Evolutionary conservation across 345 rosid genomes (phyloP), one percentile per base, ranked within the genome.

Genomic region (Sisymbrium altissimum): DNA sequence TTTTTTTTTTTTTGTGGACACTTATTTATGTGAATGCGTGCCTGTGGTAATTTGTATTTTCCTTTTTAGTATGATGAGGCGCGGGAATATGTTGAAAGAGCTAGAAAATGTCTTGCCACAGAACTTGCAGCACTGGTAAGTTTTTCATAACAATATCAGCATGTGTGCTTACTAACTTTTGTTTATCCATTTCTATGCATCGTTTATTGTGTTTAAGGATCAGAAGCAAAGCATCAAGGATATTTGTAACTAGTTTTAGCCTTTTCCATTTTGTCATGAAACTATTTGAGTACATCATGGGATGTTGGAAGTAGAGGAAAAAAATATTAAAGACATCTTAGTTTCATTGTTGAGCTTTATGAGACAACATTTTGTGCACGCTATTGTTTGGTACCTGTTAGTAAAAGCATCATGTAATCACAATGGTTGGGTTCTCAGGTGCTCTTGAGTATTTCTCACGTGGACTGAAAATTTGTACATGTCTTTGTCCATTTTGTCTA

Each of bases 71-170:
- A 89, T 74, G 98, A 95, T 52, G 97, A 95, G 79, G 99, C 98
- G 39, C 97, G 89, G 15, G 96, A 86, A 69, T 92, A 88, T 78
- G 94, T 95, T 60, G 99, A 95, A 78, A 86, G 97, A 78, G 97
- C 99, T 61, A 82, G 99, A 73, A 92, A 90, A 80, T 95, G 92
- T 84, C 85, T 95, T 70, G 99, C 98, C 68, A 95, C 99, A 9
- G 99, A 92, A 81, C 97, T 95, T 81, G 98, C 99, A 78, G 99
- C 99, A 66, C 82, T 95, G 97, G 99, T 95, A 74, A 72, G 86
- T 45, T 44, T 86, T 64, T 71, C 64, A 45, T 45, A 50, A 23
- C 33, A 45, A 64, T 75, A 39, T 61, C 58, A 58, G 59, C 39
- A 71, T 48, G 64, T 63, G 27, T 62, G 1, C 29, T 27, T 49